These are phyloP conservation scores for Pseudogymnoascus sp. DNA, from an alignment of 2,329 filamentous ascomycete species.

Conservation along the genomic window DNA sequence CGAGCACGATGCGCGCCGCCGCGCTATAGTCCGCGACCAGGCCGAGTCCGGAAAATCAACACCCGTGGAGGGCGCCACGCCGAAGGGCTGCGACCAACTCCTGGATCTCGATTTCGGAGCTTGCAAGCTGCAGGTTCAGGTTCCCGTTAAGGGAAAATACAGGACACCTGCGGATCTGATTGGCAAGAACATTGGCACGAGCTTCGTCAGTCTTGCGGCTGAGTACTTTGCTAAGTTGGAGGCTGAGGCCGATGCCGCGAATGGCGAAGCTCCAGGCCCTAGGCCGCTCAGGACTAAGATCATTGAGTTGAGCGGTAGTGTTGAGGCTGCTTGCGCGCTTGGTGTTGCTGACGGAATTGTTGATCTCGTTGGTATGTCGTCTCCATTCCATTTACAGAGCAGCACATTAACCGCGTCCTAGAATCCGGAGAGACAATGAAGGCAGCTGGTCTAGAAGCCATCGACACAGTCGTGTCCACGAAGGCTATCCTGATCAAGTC, in stretches of 20 bases:
- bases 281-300: conserved; percentile 75
- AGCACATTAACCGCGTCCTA: conserved; percentile 32
- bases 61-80: conserved; percentile 35
- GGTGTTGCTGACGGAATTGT: conserved; percentile 96
- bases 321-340: conserved; percentile 91
- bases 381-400: background rate
- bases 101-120: conserved; percentile 84
- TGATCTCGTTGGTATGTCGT: conserved; percentile 78
- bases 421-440: conserved; percentile 99
- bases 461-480: conserved; percentile 85
- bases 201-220: conserved; percentile 78
- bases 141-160: conserved; percentile 76
- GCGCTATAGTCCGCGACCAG: conserved; percentile 40
- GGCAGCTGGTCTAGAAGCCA: conserved; percentile 85
- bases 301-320: conserved; percentile 90
- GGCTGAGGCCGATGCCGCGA: conserved; percentile 34
- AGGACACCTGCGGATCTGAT: conserved; percentile 67
- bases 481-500: conserved; percentile 90
- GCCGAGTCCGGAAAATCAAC: conserved; percentile 41
- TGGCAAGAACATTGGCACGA: conserved; percentile 90
- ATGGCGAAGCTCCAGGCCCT: conserved; percentile 32
- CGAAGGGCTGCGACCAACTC: conserved; percentile 63
- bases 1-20: conserved; percentile 69
- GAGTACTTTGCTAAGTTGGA: conserved; percentile 82
- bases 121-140: conserved; percentile 95